phyloP scores from a whole-genome alignment of 257 asterid species.

The Osmanthus fragrans region DNA sequence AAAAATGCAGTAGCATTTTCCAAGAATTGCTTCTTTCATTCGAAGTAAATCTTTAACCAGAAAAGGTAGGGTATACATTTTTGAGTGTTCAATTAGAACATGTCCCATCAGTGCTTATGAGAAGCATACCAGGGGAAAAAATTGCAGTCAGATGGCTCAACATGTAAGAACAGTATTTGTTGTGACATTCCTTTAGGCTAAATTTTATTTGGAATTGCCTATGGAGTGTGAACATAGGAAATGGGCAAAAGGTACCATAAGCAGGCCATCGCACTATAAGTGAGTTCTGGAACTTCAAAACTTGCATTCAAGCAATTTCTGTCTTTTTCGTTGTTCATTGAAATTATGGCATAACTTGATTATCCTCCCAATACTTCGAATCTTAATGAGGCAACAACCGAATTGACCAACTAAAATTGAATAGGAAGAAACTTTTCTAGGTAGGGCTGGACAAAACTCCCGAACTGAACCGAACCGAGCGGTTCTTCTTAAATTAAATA shows the following conservation, averaged over 20 bases:
- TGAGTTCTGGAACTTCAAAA: not conserved
- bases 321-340: not conserved
- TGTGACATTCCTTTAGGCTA: not conserved
- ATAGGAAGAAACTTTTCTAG: not conserved
- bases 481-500: too few species aligned
- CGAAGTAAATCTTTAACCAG: not conserved
- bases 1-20: not conserved
- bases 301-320: not conserved
- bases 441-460: too few species aligned
- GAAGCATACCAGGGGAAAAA: too few species aligned
- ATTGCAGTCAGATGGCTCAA: not conserved
- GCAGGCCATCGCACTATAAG: not conserved
- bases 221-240: not conserved
- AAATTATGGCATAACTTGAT: not conserved
- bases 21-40: not conserved
- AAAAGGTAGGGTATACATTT: not conserved
- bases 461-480: too few species aligned
- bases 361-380: not conserved
- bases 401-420: not conserved
- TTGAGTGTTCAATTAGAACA: too few species aligned
- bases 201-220: too few species aligned
- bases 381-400: not conserved
- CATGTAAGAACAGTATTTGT: too few species aligned
- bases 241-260: not conserved
- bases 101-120: not conserved